These are phyloP conservation scores for Chrysochromulina parva DNA, from an alignment of 78 protist species.

Conservation along the genomic window DNA sequence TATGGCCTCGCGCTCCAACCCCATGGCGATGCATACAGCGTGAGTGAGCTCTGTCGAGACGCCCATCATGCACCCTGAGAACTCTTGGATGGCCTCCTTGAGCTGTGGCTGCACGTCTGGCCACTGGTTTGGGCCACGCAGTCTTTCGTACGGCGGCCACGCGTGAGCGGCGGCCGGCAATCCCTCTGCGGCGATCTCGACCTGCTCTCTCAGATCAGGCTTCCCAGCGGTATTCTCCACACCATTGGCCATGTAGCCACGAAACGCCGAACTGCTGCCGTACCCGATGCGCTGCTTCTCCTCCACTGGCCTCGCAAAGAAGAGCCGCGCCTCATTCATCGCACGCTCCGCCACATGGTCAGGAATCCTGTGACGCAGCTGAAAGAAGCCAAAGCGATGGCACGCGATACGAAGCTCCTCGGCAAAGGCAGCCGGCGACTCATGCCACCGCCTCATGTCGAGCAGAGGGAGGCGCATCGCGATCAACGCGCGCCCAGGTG, in stretches of 20 bases:
- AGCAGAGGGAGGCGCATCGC: not conserved
- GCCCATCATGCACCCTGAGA: not conserved
- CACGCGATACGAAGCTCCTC: not conserved
- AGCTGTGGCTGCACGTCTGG: not conserved
- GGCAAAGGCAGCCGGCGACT: not conserved
- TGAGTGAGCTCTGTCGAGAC: not conserved
- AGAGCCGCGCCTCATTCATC: not conserved
- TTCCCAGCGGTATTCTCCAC: not conserved
- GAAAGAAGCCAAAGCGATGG: not conserved
- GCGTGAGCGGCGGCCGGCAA: not conserved
- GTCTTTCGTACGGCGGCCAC: not conserved
- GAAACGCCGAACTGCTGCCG: not conserved
- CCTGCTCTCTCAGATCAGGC: not conserved
- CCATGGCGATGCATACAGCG: not conserved
- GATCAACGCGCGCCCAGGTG: too few relatives aligned
- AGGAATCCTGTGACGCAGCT: not conserved
- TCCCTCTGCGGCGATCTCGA: not conserved
- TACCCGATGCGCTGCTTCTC: not conserved
- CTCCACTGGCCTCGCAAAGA: not conserved
- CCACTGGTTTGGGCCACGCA: constrained; percentile 4
- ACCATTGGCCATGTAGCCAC: not conserved
- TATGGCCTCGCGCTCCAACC: not conserved
- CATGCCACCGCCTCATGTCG: not conserved
- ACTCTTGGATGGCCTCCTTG: not conserved
- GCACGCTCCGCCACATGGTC: not conserved